A percentile compares a stretch with the other conserved stretches of the same genome.
These are phyloP conservation scores for Yamagishiella unicocca DNA, from an alignment of 139 green algal species.

Conservation along the genomic window DNA sequence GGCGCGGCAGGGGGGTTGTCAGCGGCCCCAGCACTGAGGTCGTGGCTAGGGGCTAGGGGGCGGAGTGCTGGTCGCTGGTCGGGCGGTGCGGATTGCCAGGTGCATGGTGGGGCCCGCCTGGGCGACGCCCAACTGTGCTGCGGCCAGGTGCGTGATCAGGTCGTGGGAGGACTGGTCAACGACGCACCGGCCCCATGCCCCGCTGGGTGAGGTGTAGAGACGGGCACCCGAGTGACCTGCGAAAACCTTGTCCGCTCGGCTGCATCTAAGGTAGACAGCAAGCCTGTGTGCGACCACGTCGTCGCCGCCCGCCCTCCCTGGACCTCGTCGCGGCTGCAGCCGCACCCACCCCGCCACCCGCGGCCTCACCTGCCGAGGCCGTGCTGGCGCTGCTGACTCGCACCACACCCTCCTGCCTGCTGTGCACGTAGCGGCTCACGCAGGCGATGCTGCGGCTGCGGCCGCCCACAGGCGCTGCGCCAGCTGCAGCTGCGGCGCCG, in stretches of 20 bases:
- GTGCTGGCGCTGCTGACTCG: not conserved
- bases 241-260: no score
- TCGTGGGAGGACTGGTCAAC: no score
- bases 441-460: not conserved
- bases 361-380: not conserved
- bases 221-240: no score
- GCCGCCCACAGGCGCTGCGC: not conserved
- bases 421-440: not conserved
- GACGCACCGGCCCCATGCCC: not conserved
- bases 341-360: not conserved
- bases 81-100: no score
- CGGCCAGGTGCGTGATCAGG: no score
- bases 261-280: no score
- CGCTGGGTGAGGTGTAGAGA: not conserved
- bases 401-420: slow-evolving; percentile 13
- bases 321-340: not conserved
- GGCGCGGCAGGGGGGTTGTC: not conserved
- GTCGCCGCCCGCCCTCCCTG: no score
- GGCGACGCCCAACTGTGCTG: no score
- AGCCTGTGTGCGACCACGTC: no score
- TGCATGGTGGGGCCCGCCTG: no score
- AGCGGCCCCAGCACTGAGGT: no score
- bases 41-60: not conserved
- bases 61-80: not conserved
- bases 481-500: not conserved